Evolutionary conservation across 192 early-diverging fungal species (phyloP), one percentile per base, ranked within the genome.

Genomic region (Borealophlyctis nickersoniae): DNA sequence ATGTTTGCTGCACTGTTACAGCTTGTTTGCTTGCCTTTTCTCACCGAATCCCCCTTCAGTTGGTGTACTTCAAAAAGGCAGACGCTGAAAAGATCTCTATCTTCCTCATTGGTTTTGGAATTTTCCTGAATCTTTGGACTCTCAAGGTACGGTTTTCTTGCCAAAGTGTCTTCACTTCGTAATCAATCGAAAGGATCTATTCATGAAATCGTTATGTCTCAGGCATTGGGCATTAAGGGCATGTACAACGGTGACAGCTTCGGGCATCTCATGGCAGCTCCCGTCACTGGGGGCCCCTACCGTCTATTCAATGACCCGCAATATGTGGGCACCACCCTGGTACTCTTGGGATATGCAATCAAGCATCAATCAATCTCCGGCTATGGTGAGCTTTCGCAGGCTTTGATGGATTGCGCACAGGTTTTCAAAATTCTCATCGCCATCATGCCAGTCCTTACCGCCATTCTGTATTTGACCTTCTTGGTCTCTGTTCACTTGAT

Each of bases 171-270:
- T n/a, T n/a, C n/a, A n/a, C n/a, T n/a, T n/a, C n/a, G n/a, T n/a
- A n/a, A n/a, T n/a, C n/a, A n/a, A n/a, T n/a, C n/a, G n/a, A n/a
- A n/a, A n/a, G n/a, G n/a, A n/a, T n/a, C n/a, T n/a, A n/a, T n/a
- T n/a, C n/a, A n/a, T n/a, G n/a, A n/a, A n/a, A n/a, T n/a, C n/a
- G n/a, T n/a, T 4, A 52, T 23, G 19, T 36, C 1, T 28, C 22
- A 69, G 53, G 82, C 82, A 5, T 72, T 84, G 24, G 82, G 82
- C 48, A 73, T 84, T 60, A 84, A 82, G 62, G 78, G 78, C 48
- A 84, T 83, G 81, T 84, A 84, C 67, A 84, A 84, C 39, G 82
- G 82, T 48, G 81, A 83, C 70, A 73, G 72, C 60, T 84, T 84
- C 67, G 82, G 82, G 4, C 73, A 73, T 60, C 61, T 81, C 56